Evolutionary conservation across 2,329 filamentous ascomycete genomes (phyloP), one percentile per base, ranked within the genome.

Genomic region (Claviceps humidiphila): DNA sequence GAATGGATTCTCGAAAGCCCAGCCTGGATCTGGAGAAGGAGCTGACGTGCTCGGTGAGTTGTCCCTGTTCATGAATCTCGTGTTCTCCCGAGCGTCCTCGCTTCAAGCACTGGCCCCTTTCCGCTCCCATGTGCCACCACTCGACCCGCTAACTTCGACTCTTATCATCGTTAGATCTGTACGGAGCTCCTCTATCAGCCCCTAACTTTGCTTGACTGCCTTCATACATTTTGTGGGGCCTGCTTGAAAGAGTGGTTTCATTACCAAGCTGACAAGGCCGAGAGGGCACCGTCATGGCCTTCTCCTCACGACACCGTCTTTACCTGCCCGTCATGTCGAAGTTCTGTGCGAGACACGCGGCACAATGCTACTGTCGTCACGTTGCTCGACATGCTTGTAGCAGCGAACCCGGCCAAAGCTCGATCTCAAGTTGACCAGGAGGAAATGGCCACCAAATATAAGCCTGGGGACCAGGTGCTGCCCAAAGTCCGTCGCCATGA

Each of bases 171-270:
- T 47, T 53, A 96, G 90, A 98, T 98, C 63, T 98, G 93, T 74
- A 95, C 91, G 60, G 93, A 97, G 68, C 80, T 95, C 58, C 82
- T 95, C 57, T 94, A 89, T 70, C 87, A 94, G 67, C 89, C 90
- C 38, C 77, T 95, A 57, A 95, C 89, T 30, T 81, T 95, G 49
- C 86, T 95, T 67, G 88, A 95, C 73, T 95, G 89, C 66, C 80
- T 95, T 45, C 89, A 95, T 70, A 96, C 91, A 46, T 98, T 94
- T 69, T 98, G 93, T 73, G 93, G 90, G 57, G 86, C 87, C 41
- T 98, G 93, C 65, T 69, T 97, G 54, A 95, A 95, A 68, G 89
- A 95, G 72, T 98, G 93, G 93, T 98, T 97, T 66, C 73, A 75
- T 57, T 93, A 82, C 68, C 89, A 95, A 66, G 82, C 83, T 40